phyloP scores from a whole-genome alignment of 1,139 yeast species.

The Kodamaea anthophila region DNA sequence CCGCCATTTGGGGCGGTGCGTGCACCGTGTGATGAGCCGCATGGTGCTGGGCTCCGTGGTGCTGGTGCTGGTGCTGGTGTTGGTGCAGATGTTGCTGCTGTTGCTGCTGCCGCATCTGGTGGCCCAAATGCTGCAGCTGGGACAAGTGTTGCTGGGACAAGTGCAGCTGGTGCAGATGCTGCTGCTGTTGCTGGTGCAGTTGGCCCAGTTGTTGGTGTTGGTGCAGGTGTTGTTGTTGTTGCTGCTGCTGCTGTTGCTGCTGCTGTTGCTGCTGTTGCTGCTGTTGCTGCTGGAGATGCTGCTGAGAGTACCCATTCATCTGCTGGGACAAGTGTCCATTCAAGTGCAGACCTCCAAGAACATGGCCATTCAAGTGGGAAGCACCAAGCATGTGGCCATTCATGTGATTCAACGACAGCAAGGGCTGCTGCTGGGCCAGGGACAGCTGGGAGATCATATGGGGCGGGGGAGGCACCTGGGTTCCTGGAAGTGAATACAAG shows the following conservation, averaged over 20 bases:
- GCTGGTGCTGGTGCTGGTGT: conserved; percentile 13
- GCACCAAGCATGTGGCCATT: conserved; percentile 7
- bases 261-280: conserved; percentile 1
- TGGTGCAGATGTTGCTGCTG: conserved; percentile 10
- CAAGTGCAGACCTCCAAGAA: conserved; percentile 7
- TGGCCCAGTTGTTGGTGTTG: conserved; percentile 3
- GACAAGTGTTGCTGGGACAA: conserved; percentile 2
- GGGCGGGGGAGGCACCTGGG: conserved; percentile 7
- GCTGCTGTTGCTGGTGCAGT: conserved; percentile 3
- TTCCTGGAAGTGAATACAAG: conserved; percentile 7
- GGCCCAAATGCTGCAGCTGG: conserved; percentile 6
- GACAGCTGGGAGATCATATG: conserved; percentile 3
- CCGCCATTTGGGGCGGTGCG: conserved; percentile 5
- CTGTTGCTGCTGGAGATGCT: conserved; percentile 3
- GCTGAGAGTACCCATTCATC: conserved; percentile 3
- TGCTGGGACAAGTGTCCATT: conserved; percentile 4
- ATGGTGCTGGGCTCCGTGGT: conserved; percentile 7
- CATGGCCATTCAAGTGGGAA: conserved; percentile 8
- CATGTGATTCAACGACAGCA: conserved; percentile 7
- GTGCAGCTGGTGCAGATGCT: conserved; percentile 4
- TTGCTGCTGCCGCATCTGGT: conserved; percentile 6
- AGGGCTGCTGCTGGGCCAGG: conserved; percentile 3
- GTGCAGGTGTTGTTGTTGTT: background rate
- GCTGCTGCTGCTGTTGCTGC: background rate
- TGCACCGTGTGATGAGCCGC: conserved; percentile 8